Evolutionary conservation across 768 basidiomycete species (phyloP), one percentile per base, ranked within the genome.

Genomic region (Sarcomyxa edulis): DNA sequence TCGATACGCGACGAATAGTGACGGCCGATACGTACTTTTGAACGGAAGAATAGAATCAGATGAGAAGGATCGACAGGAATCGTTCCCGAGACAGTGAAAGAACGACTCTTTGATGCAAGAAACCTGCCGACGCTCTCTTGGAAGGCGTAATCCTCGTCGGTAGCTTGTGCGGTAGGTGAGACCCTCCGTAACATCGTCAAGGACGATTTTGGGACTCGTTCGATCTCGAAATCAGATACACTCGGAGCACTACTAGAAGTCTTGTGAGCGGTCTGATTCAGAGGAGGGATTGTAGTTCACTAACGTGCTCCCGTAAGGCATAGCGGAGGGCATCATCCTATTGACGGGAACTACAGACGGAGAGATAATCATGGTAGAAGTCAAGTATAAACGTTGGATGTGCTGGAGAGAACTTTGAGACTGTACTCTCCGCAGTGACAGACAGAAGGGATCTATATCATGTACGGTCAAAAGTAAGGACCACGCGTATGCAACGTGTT

Each of bases 41-140:
- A 77, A 15, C 86, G 71, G 65, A 90, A 90, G 66, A 89, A 89
- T 37, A 90, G 61, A 9, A 77, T 73, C 25, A 87, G 61, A 43
- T 74, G 72, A 3, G 76, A 68, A 12, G 81, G 74, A 58, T 87
- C 84, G 27, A 86, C 61, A 6, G 81, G 81, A 32, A 88, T 81
- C 22, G 78, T 68, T 1, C 87, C 86, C 8, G 73, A 74, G 9
- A 79, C 70, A 1, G 77, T 71, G 55, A 81, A 84, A 29, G 81
- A 76, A 3, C 68, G 69, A 22, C 74, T 64, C 54, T 80, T 87
- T 10, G 76, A 72, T 8, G 59, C 60, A 35, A 87, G 60, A 37
- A 89, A 55, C 26, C 65, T 63, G 1, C 73, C 60, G 4, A 87
- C 69, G 43, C 69, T 72, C 14, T 76, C 62, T 37, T 75, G 71